Conservation (phyloP, 2,329 filamentous ascomycete species). For the Leptographium lundbergii region DNA sequence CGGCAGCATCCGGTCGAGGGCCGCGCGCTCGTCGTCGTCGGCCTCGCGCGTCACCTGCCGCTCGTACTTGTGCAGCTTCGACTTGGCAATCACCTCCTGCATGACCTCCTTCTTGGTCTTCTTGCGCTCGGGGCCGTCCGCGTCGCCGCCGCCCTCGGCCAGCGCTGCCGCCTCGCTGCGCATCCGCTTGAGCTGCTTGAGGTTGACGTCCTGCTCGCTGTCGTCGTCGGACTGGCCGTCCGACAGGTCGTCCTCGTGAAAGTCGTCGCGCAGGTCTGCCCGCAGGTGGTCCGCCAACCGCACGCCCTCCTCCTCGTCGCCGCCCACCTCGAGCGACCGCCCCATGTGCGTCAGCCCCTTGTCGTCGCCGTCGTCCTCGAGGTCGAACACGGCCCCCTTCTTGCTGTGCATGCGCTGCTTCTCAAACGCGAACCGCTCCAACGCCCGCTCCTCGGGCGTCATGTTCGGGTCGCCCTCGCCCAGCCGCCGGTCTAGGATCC, state of each 20-base stretch:
- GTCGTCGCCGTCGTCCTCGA: slow-evolving; percentile 70
- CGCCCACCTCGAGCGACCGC: slow-evolving; percentile 53
- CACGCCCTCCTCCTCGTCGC: slow-evolving; percentile 15
- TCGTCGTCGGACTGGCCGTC: slow-evolving; percentile 31
- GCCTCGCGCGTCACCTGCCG: slow-evolving; percentile 86
- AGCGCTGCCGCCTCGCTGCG: slow-evolving; percentile 27
- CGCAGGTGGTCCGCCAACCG: slow-evolving; percentile 15
- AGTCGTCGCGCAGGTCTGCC: slow-evolving; percentile 53
- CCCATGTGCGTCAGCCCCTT: slow-evolving; percentile 73
- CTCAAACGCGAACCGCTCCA: slow-evolving; percentile 81
- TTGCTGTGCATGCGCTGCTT: slow-evolving; percentile 62
- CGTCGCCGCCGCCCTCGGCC: slow-evolving; percentile 29
- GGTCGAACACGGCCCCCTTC: slow-evolving; percentile 71
- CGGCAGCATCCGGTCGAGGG: slow-evolving; percentile 72
- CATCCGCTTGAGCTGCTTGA: slow-evolving; percentile 42
- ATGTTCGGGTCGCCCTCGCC: slow-evolving; percentile 92
- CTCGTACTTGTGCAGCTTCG: slow-evolving; percentile 89
- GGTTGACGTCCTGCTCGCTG: slow-evolving; percentile 44
- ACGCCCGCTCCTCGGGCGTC: slow-evolving; percentile 84
- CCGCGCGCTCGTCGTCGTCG: slow-evolving; percentile 73
- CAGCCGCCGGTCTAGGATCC: slow-evolving; percentile 84
- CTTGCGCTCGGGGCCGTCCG: slow-evolving; percentile 62
- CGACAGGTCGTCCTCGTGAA: slow-evolving; percentile 54
- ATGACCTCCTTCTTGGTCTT: slow-evolving; percentile 96
- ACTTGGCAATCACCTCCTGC: slow-evolving; percentile 96